phyloP scores from a whole-genome alignment of 2,329 filamentous ascomycete genomes.

The Phoma sp. region DNA sequence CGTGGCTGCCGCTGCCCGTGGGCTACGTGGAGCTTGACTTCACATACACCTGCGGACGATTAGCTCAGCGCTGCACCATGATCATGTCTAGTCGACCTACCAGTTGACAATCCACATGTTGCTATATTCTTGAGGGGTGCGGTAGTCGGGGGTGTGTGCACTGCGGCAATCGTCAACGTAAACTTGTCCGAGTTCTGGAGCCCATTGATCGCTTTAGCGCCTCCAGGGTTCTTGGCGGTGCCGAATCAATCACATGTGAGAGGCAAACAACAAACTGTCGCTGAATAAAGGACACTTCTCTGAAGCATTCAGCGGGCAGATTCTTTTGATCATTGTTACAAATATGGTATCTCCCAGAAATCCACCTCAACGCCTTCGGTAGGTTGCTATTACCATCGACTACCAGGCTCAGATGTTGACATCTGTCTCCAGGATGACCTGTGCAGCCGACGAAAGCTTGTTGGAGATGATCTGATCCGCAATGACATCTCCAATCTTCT shows the following conservation, averaged over 20 bases:
- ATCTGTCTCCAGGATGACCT: constrained; percentile 34
- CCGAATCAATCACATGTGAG: constrained; percentile 15
- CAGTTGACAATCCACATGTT: constrained; percentile 91
- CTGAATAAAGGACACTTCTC: constrained; percentile 6
- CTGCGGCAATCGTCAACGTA: constrained; percentile 14
- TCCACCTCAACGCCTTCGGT: constrained; percentile 16
- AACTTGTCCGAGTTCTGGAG: constrained; percentile 14
- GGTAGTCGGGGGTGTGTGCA: constrained; percentile 7
- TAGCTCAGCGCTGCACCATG: not conserved
- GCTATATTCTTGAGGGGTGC: constrained; percentile 5
- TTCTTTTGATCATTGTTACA: constrained; percentile 18
- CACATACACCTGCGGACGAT: constrained; percentile 24
- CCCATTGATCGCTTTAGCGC: constrained; percentile 4
- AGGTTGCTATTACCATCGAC: not conserved
- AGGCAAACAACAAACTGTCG: not conserved
- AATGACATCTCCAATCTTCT: constrained; percentile 53
- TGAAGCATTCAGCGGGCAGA: not conserved
- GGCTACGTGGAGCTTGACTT: constrained; percentile 15
- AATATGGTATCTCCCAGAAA: constrained; percentile 21
- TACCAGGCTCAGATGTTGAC: constrained; percentile 21
- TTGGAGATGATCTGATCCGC: constrained; percentile 49
- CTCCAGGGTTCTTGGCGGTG: constrained; percentile 10
- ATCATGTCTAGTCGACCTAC: constrained; percentile 50
- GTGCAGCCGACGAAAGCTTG: constrained; percentile 39
- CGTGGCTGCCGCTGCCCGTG: not conserved